Evolutionary conservation across 2,329 filamentous ascomycete species (phyloP), one percentile per base, ranked within the genome.

Genomic region (Blastomyces emzantsi): DNA sequence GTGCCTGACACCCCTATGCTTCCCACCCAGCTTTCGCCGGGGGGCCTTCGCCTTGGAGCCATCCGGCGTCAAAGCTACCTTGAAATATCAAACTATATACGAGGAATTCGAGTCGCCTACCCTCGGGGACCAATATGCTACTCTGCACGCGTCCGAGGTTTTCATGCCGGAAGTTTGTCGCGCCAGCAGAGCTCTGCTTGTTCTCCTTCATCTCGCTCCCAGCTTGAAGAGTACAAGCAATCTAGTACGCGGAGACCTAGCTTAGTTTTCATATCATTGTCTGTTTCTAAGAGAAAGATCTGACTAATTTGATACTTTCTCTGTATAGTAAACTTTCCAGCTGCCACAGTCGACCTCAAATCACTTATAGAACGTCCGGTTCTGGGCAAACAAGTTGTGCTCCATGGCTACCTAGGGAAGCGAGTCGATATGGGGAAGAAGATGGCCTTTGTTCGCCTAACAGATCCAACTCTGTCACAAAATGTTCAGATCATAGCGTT

Each of bases 331-430:
- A 71, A 75, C 55, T 82, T 82, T 55, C 79, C 80, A 1, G 61
- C 74, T 22, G 76, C 78, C 30, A 80, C 75, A 25, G 73, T 72
- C 75, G 76, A 74, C 56, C 76, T 78, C 61, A 67, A 71, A 64
- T 70, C 70, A 0, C 72, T 78, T 47, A 65, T 76, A 43, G 66
- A 70, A 5, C 63, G 72, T 55, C 72, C 70, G 11, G 65, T 69
- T 19, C 65, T 71, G 3, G 76, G 73, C 6, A 69, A 78, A 8
- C 70, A 76, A 25, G 80, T 89, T 41, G 79, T 80, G 0, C 73
- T 90, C 0, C 82, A 87, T 73, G 92, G 92, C 25, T 94, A 92
- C 69, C 75, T 96, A 0, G 85, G 86, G 33, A 85, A 85, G 65
- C 82, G 86, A 39, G 83, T 85, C 66, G 85, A 90, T 69, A 79